Conservation (phyloP, 2,329 filamentous ascomycete species). For the Sporothrix luriei region DNA sequence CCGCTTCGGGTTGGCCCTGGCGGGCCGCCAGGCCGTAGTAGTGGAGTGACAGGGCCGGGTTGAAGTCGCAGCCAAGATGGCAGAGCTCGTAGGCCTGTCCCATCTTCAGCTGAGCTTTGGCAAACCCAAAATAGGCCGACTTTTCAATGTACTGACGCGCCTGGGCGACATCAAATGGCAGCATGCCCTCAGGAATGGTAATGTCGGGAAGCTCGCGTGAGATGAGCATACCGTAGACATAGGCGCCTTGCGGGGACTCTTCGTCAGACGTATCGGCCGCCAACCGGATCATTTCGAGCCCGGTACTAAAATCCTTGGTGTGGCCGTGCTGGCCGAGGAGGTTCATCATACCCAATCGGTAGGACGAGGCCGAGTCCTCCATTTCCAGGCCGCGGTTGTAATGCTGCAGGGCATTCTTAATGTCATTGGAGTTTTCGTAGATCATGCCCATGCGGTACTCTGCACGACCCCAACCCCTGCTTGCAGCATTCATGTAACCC, state of each 20-base stretch:
- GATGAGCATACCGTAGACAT: conserved; percentile 92
- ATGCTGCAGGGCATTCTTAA: conserved; percentile 85
- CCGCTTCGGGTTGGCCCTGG: conserved; percentile 90
- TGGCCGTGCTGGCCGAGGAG: conserved; percentile 92
- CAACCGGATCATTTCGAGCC: conserved; percentile 77
- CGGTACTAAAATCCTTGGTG: conserved; percentile 74
- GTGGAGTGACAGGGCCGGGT: conserved; percentile 86
- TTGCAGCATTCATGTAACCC: conserved; percentile 79
- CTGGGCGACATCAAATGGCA: conserved; percentile 70
- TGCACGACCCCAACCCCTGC: conserved; percentile 81
- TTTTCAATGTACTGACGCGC: conserved; percentile 93
- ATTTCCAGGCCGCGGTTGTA: conserved; percentile 79
- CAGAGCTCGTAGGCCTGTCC: conserved; percentile 93
- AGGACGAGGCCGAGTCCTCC: conserved; percentile 82
- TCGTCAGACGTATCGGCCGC: conserved; percentile 90
- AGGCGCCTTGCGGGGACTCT: conserved; percentile 94
- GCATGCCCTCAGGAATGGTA: conserved; percentile 67
- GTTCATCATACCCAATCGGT: conserved; percentile 96
- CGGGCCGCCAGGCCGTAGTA: conserved; percentile 92
- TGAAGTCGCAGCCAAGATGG: conserved; percentile 91
- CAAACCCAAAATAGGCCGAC: conserved; percentile 91
- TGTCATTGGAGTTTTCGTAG: conserved; percentile 92
- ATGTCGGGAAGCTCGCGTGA: conserved; percentile 91
- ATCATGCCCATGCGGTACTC: conserved; percentile 99
- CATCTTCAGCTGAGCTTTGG: conserved; percentile 97